Base-by-base conservation (phyloP, 1,284 basidiomycete genomes). In the Microstroma glucosiphilum region DNA sequence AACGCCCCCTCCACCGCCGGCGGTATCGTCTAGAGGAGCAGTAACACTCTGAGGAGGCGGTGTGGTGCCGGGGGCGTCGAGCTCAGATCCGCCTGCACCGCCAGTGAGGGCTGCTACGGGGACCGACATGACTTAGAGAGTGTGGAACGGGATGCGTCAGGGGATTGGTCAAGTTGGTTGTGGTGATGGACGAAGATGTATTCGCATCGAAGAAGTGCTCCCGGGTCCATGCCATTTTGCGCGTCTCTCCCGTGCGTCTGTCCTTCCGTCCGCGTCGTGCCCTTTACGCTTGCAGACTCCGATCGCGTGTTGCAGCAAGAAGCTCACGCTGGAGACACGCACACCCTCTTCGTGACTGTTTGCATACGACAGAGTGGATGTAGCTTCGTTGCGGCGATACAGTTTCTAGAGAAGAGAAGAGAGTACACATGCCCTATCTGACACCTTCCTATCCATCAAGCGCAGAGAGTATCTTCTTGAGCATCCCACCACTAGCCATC, bases 11-110 rank as follows among this genome's bases (percentile, higher is more conserved):
- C 25, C 58, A 56, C 40, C 56, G 59, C 23, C 46, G 59, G 62
- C 46, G 59, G 43, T 63, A 63, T 49, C 54, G 51, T 17, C 40
- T 63, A 4, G 54, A 58, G 30, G 30, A 37, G 30, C 30, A 37
- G 30, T 37, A 3, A 37, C 30, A 9, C 30, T 37, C 30, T 37
- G 7, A 59, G 61, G 57, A n/a, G 46, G 46, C 12, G 46, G 46
- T 3, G 46, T 48, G 46, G 46, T 6, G 46, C 46, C 46, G 23
- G 46, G 46, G 23, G 46, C 46, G 46, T 48, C 46, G n/a, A 48
- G 46, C 46, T 48, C 46, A 12, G 17, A n/a, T n/a, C 46, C 46
- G 46, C 46, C 46, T 6, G 23, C 23, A 12, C 23, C 23, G 17
- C 46, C 46, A n/a, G 46, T 48, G 46, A 48, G 46, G 46, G 46